Conservation (phyloP, 805 yeast species). For the Candida chauliodis region DNA sequence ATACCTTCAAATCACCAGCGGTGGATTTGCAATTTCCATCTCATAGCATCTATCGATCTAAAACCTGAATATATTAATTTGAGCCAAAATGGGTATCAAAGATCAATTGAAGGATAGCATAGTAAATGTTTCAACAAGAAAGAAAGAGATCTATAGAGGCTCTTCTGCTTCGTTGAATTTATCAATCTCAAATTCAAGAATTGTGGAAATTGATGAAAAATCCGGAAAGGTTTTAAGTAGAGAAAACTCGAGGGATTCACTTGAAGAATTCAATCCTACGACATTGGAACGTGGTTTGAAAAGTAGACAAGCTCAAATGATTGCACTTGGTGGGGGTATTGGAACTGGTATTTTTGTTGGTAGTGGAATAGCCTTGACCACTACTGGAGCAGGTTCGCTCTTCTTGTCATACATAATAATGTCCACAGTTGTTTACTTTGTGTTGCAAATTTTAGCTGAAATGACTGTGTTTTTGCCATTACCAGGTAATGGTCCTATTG, state of each 20-base stretch:
- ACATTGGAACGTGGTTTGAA: conserved; percentile 37
- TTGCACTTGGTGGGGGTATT: conserved; percentile 81
- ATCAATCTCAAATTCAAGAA: conserved; percentile 25
- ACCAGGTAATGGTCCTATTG: conserved; percentile 31
- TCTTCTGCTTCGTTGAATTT: conserved; percentile 22
- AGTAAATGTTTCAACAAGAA: background rate
- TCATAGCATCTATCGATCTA: too few species aligned
- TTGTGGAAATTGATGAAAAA: conserved; percentile 22
- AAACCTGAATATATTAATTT: too few species aligned
- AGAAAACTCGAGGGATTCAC: conserved; percentile 11
- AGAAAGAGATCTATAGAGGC: conserved; percentile 19
- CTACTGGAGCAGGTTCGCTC: conserved; percentile 65
- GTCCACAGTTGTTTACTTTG: conserved; percentile 24
- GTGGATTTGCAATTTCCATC: too few species aligned
- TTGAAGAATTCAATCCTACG: conserved; percentile 17
- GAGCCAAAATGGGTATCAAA: conserved; percentile 7
- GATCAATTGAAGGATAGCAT: conserved; percentile 4
- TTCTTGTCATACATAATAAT: conserved; percentile 35
- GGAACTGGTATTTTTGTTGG: conserved; percentile 74
- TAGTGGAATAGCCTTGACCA: conserved; percentile 53
- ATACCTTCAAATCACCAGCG: too few species aligned
- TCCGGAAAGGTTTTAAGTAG: conserved; percentile 19
- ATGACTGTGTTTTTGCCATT: conserved; percentile 33
- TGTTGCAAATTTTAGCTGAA: conserved; percentile 31
- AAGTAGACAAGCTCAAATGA: conserved; percentile 60